Evolutionary conservation across 306 rosid genomes (phyloP), one percentile per base, ranked within the genome.

Genomic region (Corylus americana): DNA sequence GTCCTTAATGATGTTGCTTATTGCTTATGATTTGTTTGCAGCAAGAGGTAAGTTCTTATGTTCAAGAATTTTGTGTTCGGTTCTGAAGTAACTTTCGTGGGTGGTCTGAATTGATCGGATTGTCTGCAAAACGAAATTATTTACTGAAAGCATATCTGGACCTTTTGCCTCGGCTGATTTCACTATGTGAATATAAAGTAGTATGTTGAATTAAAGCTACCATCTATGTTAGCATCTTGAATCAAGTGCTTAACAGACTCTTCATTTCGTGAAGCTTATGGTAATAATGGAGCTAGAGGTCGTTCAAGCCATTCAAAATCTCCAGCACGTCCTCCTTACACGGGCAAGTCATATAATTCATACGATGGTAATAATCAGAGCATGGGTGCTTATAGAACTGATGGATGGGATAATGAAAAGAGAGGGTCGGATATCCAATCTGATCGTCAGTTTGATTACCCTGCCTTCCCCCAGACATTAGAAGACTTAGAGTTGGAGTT

Each of bases 41-140:
- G 97, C 96, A 83, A 84, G 90, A 93, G 99, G 98, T 96, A 96
- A 96, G 99, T 96, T 89, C 94, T 88, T 88, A 83, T 88, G 87
- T 91, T 89, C 92, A 87, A 86, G 93, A 85, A 78, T 90, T 91
- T 77, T 90, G 85, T 87, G 92, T 81, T 77, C 83, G 74, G 82
- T 90, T 86, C 92, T 86, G 92, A 89, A 88, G 90, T 88, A 78
- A 70, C 81, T 81, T 78, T 85, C 83, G 49, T 55, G 75, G 77
- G 81, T 85, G 86, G 77, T 85, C 79, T 83, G 91, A 83, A 84
- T 82, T 85, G 90, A 76, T 72, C 79, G 47, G 87, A 68, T 86
- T 90, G 83, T 91, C 82, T 83, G 82, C 89, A 76, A 89, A 88
- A 86, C 77, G 59, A 73, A 83, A 87, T 76, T 82, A 79, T 80